These are phyloP conservation scores for Casuarina cunninghamiana DNA, from an alignment of 306 rosid genomes.

Conservation along the genomic window DNA sequence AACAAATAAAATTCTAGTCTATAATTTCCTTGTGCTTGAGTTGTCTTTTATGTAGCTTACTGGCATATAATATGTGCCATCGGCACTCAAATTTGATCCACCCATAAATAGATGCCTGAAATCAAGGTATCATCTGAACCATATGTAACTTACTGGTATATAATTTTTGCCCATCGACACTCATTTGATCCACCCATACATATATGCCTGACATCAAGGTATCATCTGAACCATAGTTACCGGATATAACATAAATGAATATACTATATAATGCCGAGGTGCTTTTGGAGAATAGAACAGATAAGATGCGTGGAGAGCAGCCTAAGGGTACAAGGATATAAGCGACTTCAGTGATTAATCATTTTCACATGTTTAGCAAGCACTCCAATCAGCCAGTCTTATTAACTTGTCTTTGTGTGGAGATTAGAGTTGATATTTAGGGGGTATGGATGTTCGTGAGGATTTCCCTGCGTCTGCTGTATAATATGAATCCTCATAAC, in stretches of 20 bases:
- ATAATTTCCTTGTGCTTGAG: neutral
- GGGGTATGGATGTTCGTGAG: neutral
- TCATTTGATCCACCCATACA: neutral
- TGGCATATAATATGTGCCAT: neutral
- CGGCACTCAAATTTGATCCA: neutral
- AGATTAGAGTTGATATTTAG: slow-evolving; percentile 3
- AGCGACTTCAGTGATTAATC: neutral
- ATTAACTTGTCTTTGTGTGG: neutral
- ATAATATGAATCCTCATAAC: neutral
- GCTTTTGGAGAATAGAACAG: neutral
- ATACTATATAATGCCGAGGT: neutral
- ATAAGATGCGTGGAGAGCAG: neutral
- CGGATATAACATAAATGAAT: neutral
- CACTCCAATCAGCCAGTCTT: neutral
- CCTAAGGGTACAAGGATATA: neutral
- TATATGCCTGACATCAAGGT: neutral
- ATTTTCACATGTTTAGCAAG: neutral
- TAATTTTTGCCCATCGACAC: neutral
- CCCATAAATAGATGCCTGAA: neutral
- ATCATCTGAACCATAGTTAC: neutral
- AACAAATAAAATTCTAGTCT: slow-evolving; percentile 14
- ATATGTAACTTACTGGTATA: slow-evolving; percentile 7
- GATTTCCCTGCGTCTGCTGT: neutral
- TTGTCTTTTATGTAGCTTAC: slow-evolving; percentile 12
- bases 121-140: neutral